Conservation (phyloP, 2,329 filamentous ascomycete genomes). For the Chaetomiaceae sp. region DNA sequence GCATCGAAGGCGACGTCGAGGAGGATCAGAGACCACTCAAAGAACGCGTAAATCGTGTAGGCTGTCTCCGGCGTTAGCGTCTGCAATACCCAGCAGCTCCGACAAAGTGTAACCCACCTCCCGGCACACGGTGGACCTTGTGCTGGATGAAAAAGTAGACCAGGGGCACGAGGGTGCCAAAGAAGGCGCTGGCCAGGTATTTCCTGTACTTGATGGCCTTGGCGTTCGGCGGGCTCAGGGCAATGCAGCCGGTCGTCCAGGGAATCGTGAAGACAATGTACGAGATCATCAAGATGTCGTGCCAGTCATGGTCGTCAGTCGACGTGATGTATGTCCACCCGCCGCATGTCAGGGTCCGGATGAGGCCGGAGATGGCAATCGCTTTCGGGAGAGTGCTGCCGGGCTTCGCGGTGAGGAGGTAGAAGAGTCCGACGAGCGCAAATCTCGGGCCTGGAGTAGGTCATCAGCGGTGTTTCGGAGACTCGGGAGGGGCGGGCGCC, state of each 20-base stretch:
- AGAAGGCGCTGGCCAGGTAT: conserved; percentile 77
- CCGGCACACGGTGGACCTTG: conserved; percentile 89
- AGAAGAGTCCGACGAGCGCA: conserved; percentile 85
- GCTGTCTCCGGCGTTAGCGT: conserved; percentile 48
- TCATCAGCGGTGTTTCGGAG: conserved; percentile 5
- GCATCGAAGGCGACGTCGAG: conserved; percentile 97
- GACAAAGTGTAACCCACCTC: conserved; percentile 57
- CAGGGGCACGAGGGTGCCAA: conserved; percentile 82
- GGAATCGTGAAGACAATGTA: conserved; percentile 92
- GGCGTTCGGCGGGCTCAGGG: conserved; percentile 79
- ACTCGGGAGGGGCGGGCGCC: neutral
- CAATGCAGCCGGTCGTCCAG: conserved; percentile 89
- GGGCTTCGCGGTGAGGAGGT: conserved; percentile 75
- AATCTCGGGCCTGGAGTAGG: conserved; percentile 70
- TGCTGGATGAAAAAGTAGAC: conserved; percentile 98
- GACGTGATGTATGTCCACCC: conserved; percentile 99
- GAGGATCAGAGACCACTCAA: conserved; percentile 92
- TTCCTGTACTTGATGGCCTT: conserved; percentile 85
- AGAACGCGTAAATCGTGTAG: conserved; percentile 96
- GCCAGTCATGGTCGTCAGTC: conserved; percentile 97
- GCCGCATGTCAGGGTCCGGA: conserved; percentile 89
- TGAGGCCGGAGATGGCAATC: conserved; percentile 71
- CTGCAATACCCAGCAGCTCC: too few species aligned
- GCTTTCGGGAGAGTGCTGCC: conserved; percentile 75
- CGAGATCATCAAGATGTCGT: conserved; percentile 99